These are phyloP conservation scores for Tolypocladium nubicola DNA, from an alignment of 2,329 filamentous ascomycete genomes.

Conservation along the genomic window DNA sequence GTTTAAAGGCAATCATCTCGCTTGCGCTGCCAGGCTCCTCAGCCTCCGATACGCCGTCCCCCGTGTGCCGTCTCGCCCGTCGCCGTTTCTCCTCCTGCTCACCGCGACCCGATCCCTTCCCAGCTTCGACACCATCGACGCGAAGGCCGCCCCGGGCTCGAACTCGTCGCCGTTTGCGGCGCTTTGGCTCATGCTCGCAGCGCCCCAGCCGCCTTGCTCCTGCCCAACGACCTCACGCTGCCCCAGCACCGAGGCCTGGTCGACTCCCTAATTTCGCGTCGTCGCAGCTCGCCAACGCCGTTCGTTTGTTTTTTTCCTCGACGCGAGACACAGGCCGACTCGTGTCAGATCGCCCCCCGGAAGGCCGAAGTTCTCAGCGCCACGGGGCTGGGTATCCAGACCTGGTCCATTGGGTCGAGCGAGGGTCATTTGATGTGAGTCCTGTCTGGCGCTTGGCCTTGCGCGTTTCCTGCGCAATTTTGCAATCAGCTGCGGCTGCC, in stretches of 20 bases:
- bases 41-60: slow-evolving; percentile 31
- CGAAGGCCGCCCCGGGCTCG: not conserved
- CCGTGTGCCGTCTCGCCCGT: slow-evolving; percentile 2
- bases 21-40: slow-evolving; percentile 36
- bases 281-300: slow-evolving; percentile 1
- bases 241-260: not conserved
- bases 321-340: not conserved
- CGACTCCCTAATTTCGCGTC: slow-evolving; percentile 6
- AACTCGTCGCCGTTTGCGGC: slow-evolving; percentile 5
- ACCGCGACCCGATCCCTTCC: not conserved
- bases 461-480: not conserved
- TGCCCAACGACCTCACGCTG: slow-evolving; percentile 1
- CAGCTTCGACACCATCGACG: slow-evolving; percentile 3
- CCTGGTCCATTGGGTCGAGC: slow-evolving; percentile 11
- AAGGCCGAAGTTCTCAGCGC: slow-evolving; percentile 15
- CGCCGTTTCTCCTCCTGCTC: slow-evolving; percentile 6
- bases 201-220: slow-evolving; percentile 1
- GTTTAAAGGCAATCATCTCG: slow-evolving; percentile 39
- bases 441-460: not conserved
- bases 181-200: slow-evolving; percentile 1
- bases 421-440: slow-evolving; percentile 14
- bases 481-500: not conserved
- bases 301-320: not conserved
- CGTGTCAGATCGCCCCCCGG: slow-evolving; percentile 8
- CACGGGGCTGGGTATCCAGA: slow-evolving; percentile 14